phyloP scores from a whole-genome alignment of 441 rosid species.

The Geranium incanum region DNA sequence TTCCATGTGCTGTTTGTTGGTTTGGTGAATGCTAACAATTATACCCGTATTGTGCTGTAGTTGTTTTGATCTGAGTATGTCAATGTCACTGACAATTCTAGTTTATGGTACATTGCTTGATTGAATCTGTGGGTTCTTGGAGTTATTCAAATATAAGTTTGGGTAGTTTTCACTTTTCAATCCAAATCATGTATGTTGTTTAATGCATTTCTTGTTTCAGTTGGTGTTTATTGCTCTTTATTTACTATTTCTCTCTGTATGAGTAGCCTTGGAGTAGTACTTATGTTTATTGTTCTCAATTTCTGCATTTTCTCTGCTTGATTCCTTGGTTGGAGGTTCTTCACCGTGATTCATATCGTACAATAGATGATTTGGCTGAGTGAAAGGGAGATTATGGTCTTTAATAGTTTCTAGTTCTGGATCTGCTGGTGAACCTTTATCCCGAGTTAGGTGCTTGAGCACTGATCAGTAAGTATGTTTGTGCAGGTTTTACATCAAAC shows the following conservation, averaged over 20 bases:
- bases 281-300: background rate
- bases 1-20: background rate
- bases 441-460: background rate
- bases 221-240: background rate
- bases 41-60: background rate
- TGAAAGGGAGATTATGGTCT: background rate
- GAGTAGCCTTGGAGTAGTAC: background rate
- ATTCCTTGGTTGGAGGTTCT: background rate
- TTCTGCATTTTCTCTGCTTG: background rate
- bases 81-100: background rate
- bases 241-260: background rate
- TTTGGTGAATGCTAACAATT: background rate
- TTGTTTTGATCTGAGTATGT: background rate
- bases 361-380: background rate
- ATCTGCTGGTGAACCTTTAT: background rate
- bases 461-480: background rate
- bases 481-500: background rate
- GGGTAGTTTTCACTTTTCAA: background rate
- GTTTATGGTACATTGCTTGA: background rate
- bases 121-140: background rate
- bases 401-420: background rate
- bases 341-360: background rate
- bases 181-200: background rate
- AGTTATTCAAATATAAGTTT: background rate
- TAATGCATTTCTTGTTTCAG: slow-evolving; percentile 1